Evolutionary conservation across 1,139 yeast species (phyloP).

Genomic region (Blastobotrys apis): DNA sequence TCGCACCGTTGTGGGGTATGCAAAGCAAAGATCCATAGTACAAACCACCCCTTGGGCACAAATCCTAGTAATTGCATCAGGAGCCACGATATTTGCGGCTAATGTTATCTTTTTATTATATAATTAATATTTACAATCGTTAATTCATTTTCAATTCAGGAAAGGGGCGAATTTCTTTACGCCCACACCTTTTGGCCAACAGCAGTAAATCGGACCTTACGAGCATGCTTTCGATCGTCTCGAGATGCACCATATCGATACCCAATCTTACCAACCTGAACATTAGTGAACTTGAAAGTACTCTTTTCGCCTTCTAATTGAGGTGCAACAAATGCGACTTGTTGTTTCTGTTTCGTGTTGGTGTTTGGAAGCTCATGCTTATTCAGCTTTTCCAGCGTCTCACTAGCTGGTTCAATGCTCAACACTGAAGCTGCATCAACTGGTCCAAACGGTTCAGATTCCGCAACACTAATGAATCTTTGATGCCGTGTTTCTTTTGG

Average conservation of each 20-base stretch:
- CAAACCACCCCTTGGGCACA: conserved; percentile 19
- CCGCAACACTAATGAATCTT: conserved; percentile 84
- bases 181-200: conserved; percentile 44
- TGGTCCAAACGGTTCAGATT: conserved; percentile 96
- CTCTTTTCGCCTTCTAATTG: conserved; percentile 43
- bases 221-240: conserved; percentile 83
- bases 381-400: conserved; percentile 62
- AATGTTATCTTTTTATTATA: conserved; percentile 22
- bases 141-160: no score
- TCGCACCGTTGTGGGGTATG: conserved; percentile 23
- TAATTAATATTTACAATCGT: conserved; percentile 1
- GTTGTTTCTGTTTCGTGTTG: conserved; percentile 29
- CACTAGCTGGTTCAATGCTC: conserved; percentile 79
- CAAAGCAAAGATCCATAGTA: conserved; percentile 25
- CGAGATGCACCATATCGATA: conserved; percentile 86
- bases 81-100: conserved; percentile 22
- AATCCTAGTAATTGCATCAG: conserved; percentile 20
- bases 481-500: conserved; percentile 81
- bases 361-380: conserved; percentile 36
- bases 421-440: conserved; percentile 88
- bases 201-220: conserved; percentile 71
- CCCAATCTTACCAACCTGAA: conserved; percentile 81
- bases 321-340: conserved; percentile 25
- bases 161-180: conserved; percentile 5
- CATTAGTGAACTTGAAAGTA: conserved; percentile 68